Conservation (phyloP, 2,329 filamentous ascomycete species). For the Hirsutella minnesotensis region DNA sequence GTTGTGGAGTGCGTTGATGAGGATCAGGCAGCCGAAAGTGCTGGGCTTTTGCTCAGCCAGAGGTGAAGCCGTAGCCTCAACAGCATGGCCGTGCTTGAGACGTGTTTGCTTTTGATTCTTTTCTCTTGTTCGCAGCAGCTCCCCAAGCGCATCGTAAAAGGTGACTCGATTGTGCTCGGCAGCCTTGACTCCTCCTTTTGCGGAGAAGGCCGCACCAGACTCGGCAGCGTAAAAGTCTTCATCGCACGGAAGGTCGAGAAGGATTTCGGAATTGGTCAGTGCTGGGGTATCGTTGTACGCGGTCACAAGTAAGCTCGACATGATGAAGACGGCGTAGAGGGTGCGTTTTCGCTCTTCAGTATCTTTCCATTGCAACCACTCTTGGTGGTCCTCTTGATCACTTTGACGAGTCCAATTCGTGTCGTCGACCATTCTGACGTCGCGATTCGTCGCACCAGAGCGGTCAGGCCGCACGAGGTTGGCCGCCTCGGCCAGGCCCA, state of each 20-base stretch:
- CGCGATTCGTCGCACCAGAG: constrained; percentile 32
- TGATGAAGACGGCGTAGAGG: constrained; percentile 78
- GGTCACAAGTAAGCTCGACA: constrained; percentile 83
- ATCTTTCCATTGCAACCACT: constrained; percentile 80
- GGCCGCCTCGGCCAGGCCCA: constrained; percentile 84
- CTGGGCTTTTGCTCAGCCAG: constrained; percentile 64
- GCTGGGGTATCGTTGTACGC: constrained; percentile 89
- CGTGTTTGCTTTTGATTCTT: constrained; percentile 45
- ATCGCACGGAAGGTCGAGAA: constrained; percentile 80
- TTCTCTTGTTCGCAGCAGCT: constrained; percentile 66
- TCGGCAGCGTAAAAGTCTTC: constrained; percentile 85
- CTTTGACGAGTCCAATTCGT: constrained; percentile 32
- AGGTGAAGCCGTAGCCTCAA: constrained; percentile 27
- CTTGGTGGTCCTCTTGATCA: constrained; percentile 37
- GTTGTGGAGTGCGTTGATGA: constrained; percentile 93
- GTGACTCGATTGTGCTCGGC: constrained; percentile 60
- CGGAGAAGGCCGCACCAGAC: constrained; percentile 68
- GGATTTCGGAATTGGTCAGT: constrained; percentile 87
- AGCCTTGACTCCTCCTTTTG: constrained; percentile 59
- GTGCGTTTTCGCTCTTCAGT: constrained; percentile 88
- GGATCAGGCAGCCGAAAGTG: constrained; percentile 79
- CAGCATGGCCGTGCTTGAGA: constrained; percentile 3
- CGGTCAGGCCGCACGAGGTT: constrained; percentile 46
- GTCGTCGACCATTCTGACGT: constrained; percentile 47
- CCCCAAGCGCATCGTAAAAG: constrained; percentile 73